Evolutionary conservation across 2,329 filamentous ascomycete species (phyloP), one percentile per base, ranked within the genome.

Genomic region (Aspergillus brasiliensis): DNA sequence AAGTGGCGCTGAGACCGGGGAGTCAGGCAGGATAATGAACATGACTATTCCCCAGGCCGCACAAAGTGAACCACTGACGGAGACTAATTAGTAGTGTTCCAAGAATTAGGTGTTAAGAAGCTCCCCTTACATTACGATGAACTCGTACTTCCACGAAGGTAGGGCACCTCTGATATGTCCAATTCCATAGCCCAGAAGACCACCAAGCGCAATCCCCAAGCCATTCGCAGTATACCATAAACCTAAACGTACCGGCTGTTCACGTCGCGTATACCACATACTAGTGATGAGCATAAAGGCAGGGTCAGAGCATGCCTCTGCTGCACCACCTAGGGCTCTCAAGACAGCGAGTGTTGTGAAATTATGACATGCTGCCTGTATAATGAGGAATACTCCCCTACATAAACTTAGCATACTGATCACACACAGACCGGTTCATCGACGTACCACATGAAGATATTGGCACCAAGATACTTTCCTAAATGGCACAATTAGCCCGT

Each of bases 71-170:
- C 78, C 78, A 61, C 75, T 77, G 25, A 8, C 7, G 7, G 2
- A 13, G 11, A 8, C 8, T 61, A 10, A 66, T 58, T 17, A 62
- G 57, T 6, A 37, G 4, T 13, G 11, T 13, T 11, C 8, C 10
- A 15, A 7, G 15, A 42, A 19, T 25, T 7, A n/a, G 4, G 2
- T n/a, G 1, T 17, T 17, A 6, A 28, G 13, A 4, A 19, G 1
- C 3, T 3, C 4, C 4, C 25, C 69, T 49, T 69, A 78, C 76
- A 86, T 86, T n/a, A 90, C 82, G 15, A 91, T 73, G 68, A 90
- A 90, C 57, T 90, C 86, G 63, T 87, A 90, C 67, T 84, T 85
- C 87, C 87, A 90, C 0, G 82, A 83, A 0, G 82, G 78, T 19
- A 89, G 77, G 1, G 79, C 75, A 13, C 83, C 85, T 40, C 80